Conservation (phyloP, 2,329 filamentous ascomycete genomes). For the Aspergillus neoniger region DNA sequence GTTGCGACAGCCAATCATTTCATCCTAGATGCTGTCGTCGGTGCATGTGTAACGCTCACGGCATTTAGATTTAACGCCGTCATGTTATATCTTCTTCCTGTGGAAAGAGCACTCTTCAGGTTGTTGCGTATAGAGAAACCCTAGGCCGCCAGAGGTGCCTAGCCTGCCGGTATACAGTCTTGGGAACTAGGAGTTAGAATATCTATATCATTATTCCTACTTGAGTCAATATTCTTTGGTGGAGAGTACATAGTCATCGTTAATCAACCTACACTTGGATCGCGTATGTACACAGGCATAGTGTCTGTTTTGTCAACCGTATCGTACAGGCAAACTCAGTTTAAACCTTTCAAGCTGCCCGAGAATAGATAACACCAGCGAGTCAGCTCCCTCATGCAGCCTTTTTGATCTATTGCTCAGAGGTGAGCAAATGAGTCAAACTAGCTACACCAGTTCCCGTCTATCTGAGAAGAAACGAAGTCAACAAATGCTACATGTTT, state of each 20-base stretch:
- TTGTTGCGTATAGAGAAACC: conserved; percentile 28
- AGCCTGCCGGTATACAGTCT: neutral
- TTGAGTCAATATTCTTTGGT: neutral
- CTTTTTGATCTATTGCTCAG: no score
- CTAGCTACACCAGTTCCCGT: no score
- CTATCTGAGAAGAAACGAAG: no score
- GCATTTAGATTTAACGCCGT: conserved; percentile 26
- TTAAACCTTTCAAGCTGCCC: neutral
- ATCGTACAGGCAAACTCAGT: neutral
- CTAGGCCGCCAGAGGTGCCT: neutral
- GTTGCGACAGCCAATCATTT: conserved; percentile 70
- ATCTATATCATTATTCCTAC: neutral
- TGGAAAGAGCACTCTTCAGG: conserved; percentile 24
- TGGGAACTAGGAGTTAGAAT: no score
- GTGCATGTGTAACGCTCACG: conserved; percentile 44
- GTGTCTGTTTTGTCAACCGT: neutral
- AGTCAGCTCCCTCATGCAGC: no score
- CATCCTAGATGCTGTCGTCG: conserved; percentile 66
- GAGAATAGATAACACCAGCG: neutral
- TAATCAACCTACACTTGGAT: neutral
- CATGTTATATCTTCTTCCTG: conserved; percentile 27
- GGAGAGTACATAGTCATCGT: neutral
- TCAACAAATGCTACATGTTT: no score
- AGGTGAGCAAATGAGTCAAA: no score
- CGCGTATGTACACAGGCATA: no score